These are phyloP conservation scores for Fusarium concolor DNA, from an alignment of 2,329 filamentous ascomycete genomes.

Conservation along the genomic window DNA sequence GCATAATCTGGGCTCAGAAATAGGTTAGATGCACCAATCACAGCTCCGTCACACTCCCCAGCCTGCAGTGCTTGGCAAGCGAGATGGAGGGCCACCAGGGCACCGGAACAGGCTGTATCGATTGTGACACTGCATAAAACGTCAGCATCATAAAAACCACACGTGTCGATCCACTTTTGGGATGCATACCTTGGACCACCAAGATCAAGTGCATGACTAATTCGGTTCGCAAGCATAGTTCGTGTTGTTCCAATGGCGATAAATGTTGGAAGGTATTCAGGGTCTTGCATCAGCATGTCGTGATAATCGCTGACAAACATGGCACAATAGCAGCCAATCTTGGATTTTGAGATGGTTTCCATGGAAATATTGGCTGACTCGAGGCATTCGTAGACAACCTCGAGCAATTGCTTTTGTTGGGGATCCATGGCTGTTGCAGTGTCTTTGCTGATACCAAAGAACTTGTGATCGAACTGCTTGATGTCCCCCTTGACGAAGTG, in stretches of 20 bases:
- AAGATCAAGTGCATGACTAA: constrained; percentile 43
- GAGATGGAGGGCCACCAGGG: constrained; percentile 56
- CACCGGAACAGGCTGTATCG: constrained; percentile 61
- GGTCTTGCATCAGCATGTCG: constrained; percentile 43
- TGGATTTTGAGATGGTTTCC: constrained; percentile 39
- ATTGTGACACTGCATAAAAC: constrained; percentile 54
- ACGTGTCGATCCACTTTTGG: neutral
- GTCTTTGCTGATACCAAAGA: constrained; percentile 44
- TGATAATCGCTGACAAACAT: constrained; percentile 44
- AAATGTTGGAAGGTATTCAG: constrained; percentile 43
- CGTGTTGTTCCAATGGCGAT: constrained; percentile 45
- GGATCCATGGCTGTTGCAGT: constrained; percentile 44
- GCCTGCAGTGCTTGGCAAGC: constrained; percentile 50
- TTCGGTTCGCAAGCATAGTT: constrained; percentile 44
- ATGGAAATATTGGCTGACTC: constrained; percentile 43
- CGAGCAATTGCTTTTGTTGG: constrained; percentile 41
- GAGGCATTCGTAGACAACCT: constrained; percentile 42
- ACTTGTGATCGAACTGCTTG: constrained; percentile 45
- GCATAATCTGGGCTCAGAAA: constrained; percentile 44
- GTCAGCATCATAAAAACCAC: constrained; percentile 11
- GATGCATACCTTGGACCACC: constrained; percentile 40
- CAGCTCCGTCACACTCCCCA: constrained; percentile 49
- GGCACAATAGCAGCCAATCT: constrained; percentile 44
- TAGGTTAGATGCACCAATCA: constrained; percentile 51
- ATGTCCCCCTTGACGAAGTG: constrained; percentile 42